Base-by-base conservation (phyloP, 495 filamentous ascomycete genomes). In the Xylaria grammica region DNA sequence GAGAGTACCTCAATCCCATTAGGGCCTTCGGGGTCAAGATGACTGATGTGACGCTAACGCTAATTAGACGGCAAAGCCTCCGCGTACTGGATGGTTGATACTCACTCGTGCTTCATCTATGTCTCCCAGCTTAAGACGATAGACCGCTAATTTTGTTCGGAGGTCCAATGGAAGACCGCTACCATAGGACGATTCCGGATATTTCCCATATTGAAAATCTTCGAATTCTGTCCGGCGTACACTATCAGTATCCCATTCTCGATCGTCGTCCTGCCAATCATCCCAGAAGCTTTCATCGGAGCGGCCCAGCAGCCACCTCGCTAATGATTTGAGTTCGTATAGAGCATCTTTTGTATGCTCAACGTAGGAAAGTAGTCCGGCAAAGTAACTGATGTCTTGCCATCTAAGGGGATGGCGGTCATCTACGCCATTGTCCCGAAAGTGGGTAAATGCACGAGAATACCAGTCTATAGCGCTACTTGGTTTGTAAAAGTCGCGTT, bases 211-310 rank as follows among this genome's bases (percentile, higher is more conserved):
- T 26, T 77, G 72, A 42, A 81, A 81, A 26, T 83, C 77, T 15
- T 85, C 78, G 32, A 86, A 82, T 38, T 79, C 79, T 42, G 87
- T 79, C 42, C 93, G 84, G 32, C 91, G 88, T 2, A 82, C 81
- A 77, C 94, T 86, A 29, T 87, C 84, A 3, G 84, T 67, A 70
- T 99, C 95, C 91, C 92, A 99, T 79, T 99, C 95, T 61, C 93
- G 85, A 75, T 99, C 95, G 71, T 98, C 93, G 7, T 85, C 81
- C 8, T 82, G 73, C 65, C 86, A 83, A n/a, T 82, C 71, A 58
- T 97, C 90, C 95, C 95, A 99, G 69, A 87, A 92, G 13, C 59
- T 71, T 70, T 98, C 96, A 17, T 82, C 79, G 34, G 81, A 78
- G 27, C 95, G 88, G 22, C 91, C 91, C 32, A 96, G 78, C 27